Percentiles rank a stretch among this genome's conserved stretches.
Conservation (phyloP, 345 rosid genomes). For the Carallia pectinifolia region DNA sequence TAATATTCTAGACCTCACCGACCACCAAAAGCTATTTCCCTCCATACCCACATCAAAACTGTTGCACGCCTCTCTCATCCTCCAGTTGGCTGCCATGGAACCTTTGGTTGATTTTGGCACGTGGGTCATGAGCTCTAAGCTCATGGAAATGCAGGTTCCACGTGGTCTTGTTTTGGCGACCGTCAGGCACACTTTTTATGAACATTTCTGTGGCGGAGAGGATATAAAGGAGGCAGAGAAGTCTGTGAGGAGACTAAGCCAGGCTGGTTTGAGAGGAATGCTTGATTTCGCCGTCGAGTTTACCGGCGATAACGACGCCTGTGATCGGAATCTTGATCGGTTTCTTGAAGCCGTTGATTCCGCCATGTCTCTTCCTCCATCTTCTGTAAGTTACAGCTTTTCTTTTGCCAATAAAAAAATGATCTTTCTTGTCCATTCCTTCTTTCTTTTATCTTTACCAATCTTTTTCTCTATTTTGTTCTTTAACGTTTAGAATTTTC, state of each 20-base stretch:
- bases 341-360: slow-evolving; percentile 55
- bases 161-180: slow-evolving; percentile 40
- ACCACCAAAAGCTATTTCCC: slow-evolving; percentile 54
- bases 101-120: slow-evolving; percentile 68
- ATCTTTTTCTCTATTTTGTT: too few species aligned
- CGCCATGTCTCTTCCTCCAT: slow-evolving; percentile 55
- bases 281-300: slow-evolving; percentile 75
- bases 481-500: not conserved
- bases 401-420: not conserved
- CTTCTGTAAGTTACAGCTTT: slow-evolving; percentile 45
- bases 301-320: slow-evolving; percentile 47
- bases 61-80: slow-evolving; percentile 46
- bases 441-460: too few species aligned
- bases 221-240: slow-evolving; percentile 37
- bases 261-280: slow-evolving; percentile 71
- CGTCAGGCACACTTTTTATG: slow-evolving; percentile 57
- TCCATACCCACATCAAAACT: slow-evolving; percentile 45
- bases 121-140: slow-evolving; percentile 72
- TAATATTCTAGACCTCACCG: slow-evolving; percentile 41
- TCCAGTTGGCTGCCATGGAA: slow-evolving; percentile 54
- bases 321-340: slow-evolving; percentile 60
- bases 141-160: slow-evolving; percentile 41
- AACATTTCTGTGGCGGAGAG: slow-evolving; percentile 90
- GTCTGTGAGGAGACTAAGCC: slow-evolving; percentile 41
- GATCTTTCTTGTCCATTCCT: not conserved